Base-by-base conservation (phyloP, 1,284 basidiomycete species). In the Entoloma clypeatum region DNA sequence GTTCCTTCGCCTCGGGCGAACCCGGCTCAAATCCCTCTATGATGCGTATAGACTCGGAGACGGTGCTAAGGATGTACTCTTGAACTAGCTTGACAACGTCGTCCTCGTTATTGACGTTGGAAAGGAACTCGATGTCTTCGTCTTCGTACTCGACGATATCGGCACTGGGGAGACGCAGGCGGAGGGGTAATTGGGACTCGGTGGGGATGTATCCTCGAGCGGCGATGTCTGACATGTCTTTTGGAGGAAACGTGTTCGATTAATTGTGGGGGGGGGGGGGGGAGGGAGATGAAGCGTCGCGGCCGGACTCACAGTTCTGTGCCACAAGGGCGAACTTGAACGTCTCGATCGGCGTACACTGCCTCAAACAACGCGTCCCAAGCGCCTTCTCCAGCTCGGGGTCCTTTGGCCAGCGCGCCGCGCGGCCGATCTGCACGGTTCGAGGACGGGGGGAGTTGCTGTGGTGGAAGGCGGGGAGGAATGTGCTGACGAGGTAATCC, bases 71-170 rank as follows among this genome's bases (percentile, higher is more conserved):
- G 8, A 57, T 31, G 33, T 53, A 56, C 10, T 48, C 31, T 29
- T 56, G 36, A 33, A 57, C 19, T 5, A 55, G 28, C 1, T 13
- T 22, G 14, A 49, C 7, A 14, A 48, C 42, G 14, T 51, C 43
- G 13, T 55, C 52, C 36, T 54, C 48, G 35, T 54, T 52, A 27
- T 50, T 45, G 25, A 60, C 48, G 25, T 45, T 38, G 11, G 41
- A 45, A 16, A 48, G 35, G 11, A 44, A 45, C 10, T 39, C 22
- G 9, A 50, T 25, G 31, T 53, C 51, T 8, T 40, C 46, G 3
- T 43, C 30, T 16, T 55, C 49, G 17, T 45, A 48, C 5, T 33
- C 18, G 9, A 49, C 36, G 17, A 50, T n/a, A 9, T 41, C 37
- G 2, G 25, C 25, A 32, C 46, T 49, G 2, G 49, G 46, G 7